Conservation (phyloP, 2,329 filamentous ascomycete species). For the Colletotrichum sp. region DNA sequence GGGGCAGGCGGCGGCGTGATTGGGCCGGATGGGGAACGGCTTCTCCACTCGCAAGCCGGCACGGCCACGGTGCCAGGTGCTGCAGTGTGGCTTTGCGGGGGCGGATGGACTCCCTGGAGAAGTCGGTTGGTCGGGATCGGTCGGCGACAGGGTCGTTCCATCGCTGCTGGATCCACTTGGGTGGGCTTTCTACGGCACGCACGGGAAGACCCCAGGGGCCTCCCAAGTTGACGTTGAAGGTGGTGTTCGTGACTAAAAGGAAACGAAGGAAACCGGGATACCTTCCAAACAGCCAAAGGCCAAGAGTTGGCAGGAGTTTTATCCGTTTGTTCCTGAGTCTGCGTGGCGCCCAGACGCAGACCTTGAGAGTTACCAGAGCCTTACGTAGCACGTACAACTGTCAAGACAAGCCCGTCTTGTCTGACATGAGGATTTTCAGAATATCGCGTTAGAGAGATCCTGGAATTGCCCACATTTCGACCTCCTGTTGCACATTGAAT, state of each 20-base stretch:
- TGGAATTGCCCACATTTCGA: not conserved
- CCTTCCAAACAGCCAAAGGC: not conserved
- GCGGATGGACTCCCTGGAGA: not conserved
- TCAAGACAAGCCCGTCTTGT: not conserved
- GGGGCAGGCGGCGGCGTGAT: not conserved
- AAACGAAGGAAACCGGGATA: not conserved
- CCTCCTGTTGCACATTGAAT: not conserved
- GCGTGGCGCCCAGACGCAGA: not conserved
- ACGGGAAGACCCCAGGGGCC: not conserved
- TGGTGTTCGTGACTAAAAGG: not conserved
- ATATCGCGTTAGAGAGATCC: not conserved
- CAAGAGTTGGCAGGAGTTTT: not conserved
- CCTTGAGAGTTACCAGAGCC: not conserved
- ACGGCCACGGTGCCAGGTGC: constrained; percentile 5
- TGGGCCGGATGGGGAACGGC: not conserved
- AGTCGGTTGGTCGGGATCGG: not conserved
- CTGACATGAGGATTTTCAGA: not conserved
- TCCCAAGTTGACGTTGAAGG: not conserved
- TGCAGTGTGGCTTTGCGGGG: constrained; percentile 13
- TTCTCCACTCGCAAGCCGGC: not conserved
- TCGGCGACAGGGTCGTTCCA: not conserved
- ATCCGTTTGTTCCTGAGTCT: not conserved
- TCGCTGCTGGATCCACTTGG: not conserved
- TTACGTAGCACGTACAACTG: not conserved
- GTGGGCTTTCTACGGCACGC: not conserved